Conservation (phyloP, 139 green algal genomes). For the Coccomyxa sp. region DNA sequence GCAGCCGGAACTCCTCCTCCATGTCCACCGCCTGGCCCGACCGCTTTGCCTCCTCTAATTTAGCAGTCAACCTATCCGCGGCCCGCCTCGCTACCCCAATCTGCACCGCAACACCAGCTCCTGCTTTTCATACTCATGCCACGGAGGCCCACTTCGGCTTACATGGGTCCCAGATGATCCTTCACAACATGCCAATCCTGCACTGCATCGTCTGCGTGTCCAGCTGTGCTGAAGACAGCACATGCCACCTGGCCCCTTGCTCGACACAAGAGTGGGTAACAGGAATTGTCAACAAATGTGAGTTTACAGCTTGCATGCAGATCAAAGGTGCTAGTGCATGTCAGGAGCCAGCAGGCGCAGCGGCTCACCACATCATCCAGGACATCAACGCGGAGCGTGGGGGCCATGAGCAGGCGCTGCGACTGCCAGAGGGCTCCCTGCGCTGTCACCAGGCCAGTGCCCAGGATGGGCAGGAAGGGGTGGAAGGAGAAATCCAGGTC, state of each 20-base stretch:
- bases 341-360: not conserved
- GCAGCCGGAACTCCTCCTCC: constrained; percentile 83
- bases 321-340: no score
- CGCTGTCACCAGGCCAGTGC: constrained; percentile 87
- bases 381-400: constrained; percentile 83
- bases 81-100: constrained; percentile 60
- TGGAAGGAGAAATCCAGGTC: constrained; percentile 79
- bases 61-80: constrained; percentile 62
- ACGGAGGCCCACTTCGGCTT: not conserved
- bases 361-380: constrained; percentile 78
- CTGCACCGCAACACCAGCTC: not conserved
- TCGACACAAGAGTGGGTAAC: not conserved
- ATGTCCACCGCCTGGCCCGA: constrained; percentile 60
- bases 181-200: not conserved
- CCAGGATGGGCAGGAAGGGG: constrained; percentile 89
- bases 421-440: constrained; percentile 86
- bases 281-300: not conserved
- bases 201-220: not conserved
- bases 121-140: not conserved
- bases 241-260: no score
- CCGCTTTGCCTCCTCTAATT: constrained; percentile 52
- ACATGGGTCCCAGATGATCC: not conserved
- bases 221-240: no score
- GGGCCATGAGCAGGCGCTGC: constrained; percentile 82
- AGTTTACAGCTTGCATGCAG: not conserved